phyloP scores from a whole-genome alignment of 768 basidiomycete species.

The Kwoniella heveanensis region DNA sequence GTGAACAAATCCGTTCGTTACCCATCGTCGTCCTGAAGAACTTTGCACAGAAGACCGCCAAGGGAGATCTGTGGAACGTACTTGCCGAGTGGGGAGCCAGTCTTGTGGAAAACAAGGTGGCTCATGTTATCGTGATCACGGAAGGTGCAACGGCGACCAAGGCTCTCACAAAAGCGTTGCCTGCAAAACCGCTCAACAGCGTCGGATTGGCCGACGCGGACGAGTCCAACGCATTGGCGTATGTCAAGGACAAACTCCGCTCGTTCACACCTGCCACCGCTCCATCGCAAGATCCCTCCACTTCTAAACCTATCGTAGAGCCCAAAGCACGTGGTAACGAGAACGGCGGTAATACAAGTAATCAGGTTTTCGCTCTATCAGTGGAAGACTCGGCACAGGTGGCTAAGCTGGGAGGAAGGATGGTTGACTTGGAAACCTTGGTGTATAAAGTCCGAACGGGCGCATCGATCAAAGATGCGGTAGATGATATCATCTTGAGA shows the following conservation, averaged over 20 bases:
- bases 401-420: conserved; percentile 80
- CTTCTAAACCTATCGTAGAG: conserved; percentile 1
- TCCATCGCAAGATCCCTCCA: neutral
- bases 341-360: no score
- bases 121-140: conserved; percentile 87
- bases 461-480: conserved; percentile 71
- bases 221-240: conserved; percentile 71
- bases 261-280: conserved; percentile 52
- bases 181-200: conserved; percentile 75
- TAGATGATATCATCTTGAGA: conserved; percentile 82
- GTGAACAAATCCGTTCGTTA: conserved; percentile 63
- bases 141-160: conserved; percentile 88
- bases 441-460: conserved; percentile 82
- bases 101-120: conserved; percentile 81
- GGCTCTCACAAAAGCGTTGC: conserved; percentile 79
- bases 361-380: conserved; percentile 59
- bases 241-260: conserved; percentile 75
- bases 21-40: conserved; percentile 87
- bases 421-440: conserved; percentile 63
- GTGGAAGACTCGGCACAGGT: conserved; percentile 65
- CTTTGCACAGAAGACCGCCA: conserved; percentile 66
- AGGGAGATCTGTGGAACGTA: conserved; percentile 72
- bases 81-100: conserved; percentile 82
- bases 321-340: neutral
- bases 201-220: conserved; percentile 87